Conservation (phyloP, 2,329 filamentous ascomycete species). For the Claviceps sorghi region DNA sequence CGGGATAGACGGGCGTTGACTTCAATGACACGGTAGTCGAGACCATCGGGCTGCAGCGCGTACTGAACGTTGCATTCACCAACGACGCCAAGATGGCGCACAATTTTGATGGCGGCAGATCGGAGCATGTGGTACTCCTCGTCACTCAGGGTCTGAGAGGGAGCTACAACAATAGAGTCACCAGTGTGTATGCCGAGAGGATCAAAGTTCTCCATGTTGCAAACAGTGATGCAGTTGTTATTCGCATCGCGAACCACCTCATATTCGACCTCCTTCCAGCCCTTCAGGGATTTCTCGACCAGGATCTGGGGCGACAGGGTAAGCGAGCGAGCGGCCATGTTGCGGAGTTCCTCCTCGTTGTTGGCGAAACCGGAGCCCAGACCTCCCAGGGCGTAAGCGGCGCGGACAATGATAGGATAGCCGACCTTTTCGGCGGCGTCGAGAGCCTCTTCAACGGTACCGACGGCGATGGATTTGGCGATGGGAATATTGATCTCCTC, state of each 20-base stretch:
- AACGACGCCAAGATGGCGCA: constrained; percentile 89
- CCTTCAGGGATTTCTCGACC: constrained; percentile 96
- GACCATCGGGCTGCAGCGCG: constrained; percentile 85
- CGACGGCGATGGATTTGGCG: constrained; percentile 85
- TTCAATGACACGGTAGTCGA: constrained; percentile 97
- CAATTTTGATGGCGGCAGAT: constrained; percentile 93
- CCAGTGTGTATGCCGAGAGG: constrained; percentile 95
- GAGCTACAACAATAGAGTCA: constrained; percentile 96
- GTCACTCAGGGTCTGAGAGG: constrained; percentile 90
- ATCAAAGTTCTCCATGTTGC: constrained; percentile 76
- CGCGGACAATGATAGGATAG: constrained; percentile 95
- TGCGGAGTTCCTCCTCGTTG: constrained; percentile 83
- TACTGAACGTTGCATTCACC: constrained; percentile 99
- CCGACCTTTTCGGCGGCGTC: constrained; percentile 75
- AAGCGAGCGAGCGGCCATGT: constrained; percentile 82
- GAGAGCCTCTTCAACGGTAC: constrained; percentile 81
- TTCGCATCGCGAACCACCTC: constrained; percentile 93
- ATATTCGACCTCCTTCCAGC: constrained; percentile 99
- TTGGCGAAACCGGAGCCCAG: constrained; percentile 92
- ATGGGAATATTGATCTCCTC: constrained; percentile 97
- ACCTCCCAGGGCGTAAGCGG: constrained; percentile 90
- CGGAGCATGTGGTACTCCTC: constrained; percentile 99
- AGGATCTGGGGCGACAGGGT: constrained; percentile 91
- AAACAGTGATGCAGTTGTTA: constrained; percentile 98
- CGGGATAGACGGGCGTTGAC: constrained; percentile 97